phyloP scores from a whole-genome alignment of 2,329 filamentous ascomycete species.

The Emmonsia crescens region DNA sequence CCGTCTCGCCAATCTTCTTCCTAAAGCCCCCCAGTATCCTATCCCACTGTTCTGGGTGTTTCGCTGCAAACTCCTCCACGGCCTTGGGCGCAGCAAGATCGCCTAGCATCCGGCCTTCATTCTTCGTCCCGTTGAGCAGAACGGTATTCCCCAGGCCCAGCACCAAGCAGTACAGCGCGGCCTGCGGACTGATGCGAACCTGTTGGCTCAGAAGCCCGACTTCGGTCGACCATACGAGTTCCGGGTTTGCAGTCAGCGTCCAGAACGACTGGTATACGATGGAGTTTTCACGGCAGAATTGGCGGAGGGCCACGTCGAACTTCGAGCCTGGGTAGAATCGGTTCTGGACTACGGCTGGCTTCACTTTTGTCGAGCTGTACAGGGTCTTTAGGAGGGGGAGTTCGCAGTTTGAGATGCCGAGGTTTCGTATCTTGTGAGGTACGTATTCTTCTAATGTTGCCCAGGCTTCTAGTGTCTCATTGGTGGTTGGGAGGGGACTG shows the following conservation, averaged over 20 bases:
- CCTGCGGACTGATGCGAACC: slow-evolving; percentile 32
- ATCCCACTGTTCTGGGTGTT: slow-evolving; percentile 41
- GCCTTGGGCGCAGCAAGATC: slow-evolving; percentile 38
- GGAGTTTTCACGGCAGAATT: slow-evolving; percentile 41
- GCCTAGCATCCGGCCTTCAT: slow-evolving; percentile 39
- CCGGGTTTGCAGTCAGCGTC: slow-evolving; percentile 50
- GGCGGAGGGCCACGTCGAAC: slow-evolving; percentile 51
- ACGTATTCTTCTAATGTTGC: slow-evolving; percentile 54
- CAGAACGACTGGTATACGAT: slow-evolving; percentile 52
- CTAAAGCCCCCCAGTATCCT: slow-evolving; percentile 41
- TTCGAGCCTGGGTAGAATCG: slow-evolving; percentile 52
- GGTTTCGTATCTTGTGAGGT: slow-evolving; percentile 49
- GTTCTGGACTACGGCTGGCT: slow-evolving; percentile 62
- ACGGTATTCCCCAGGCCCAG: slow-evolving; percentile 40
- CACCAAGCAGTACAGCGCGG: slow-evolving; percentile 48
- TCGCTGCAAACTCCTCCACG: slow-evolving; percentile 34
- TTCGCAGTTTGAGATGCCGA: slow-evolving; percentile 70
- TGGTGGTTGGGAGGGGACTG: slow-evolving; percentile 41
- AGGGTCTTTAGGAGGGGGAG: slow-evolving; percentile 47
- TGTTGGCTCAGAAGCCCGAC: slow-evolving; percentile 42
- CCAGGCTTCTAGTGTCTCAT: slow-evolving; percentile 55
- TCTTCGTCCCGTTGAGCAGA: slow-evolving; percentile 48
- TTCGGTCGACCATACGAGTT: slow-evolving; percentile 36
- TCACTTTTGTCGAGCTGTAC: slow-evolving; percentile 36
- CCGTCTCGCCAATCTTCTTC: slow-evolving; percentile 23